phyloP scores from a whole-genome alignment of 2,329 filamentous ascomycete species.

The Phaeosphaeria sp. region DNA sequence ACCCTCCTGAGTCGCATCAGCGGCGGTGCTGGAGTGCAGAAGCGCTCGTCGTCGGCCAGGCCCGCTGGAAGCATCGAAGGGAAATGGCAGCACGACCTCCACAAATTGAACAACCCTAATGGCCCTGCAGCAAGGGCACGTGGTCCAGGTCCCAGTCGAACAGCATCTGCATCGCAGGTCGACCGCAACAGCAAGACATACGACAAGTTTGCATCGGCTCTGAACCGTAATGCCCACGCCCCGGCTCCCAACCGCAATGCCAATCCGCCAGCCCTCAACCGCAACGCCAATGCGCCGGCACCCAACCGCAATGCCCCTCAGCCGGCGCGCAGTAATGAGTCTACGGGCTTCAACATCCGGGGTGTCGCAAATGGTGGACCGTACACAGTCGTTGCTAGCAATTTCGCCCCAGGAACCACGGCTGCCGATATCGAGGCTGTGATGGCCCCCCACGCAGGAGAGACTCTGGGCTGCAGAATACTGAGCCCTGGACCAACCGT shows the following conservation, averaged over 20 bases:
- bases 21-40: conserved; percentile 71
- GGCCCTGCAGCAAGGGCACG: conserved; percentile 40
- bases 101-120: conserved; percentile 55
- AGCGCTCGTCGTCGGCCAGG: conserved; percentile 57
- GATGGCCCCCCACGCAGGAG: conserved; percentile 74
- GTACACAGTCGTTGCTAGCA: conserved; percentile 76
- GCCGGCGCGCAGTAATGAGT: conserved; percentile 35
- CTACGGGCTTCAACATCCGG: conserved; percentile 68
- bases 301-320: conserved; percentile 28
- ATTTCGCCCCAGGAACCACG: conserved; percentile 83
- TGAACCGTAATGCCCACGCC: too few species aligned
- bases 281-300: conserved; percentile 50
- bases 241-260: conserved; percentile 41
- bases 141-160: conserved; percentile 7
- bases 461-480: conserved; percentile 70
- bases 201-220: background rate
- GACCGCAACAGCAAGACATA: background rate
- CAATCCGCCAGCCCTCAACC: conserved; percentile 50
- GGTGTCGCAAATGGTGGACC: conserved; percentile 72
- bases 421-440: conserved; percentile 84
- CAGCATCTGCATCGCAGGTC: background rate
- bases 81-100: conserved; percentile 76
- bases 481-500: conserved; percentile 73
- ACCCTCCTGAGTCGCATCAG: conserved; percentile 73
- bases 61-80: conserved; percentile 66